Evolutionary conservation across 306 rosid species (phyloP), one percentile per base, ranked within the genome.

Genomic region (Myrica gale): DNA sequence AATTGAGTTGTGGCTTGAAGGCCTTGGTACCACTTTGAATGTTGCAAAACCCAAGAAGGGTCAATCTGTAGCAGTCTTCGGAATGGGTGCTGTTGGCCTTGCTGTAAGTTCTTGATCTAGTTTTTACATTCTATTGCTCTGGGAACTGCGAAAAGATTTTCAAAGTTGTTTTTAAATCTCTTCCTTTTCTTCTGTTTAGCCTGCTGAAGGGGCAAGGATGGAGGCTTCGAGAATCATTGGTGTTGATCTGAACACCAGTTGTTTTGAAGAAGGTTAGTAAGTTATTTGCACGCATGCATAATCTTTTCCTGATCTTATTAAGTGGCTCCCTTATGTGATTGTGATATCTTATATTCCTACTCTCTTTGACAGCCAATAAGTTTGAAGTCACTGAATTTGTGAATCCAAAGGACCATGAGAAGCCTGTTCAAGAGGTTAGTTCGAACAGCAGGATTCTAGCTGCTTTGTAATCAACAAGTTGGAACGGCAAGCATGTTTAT

Each of bases 31-130:
- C 32, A 82, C 97, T 65, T 3, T 93, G 69, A 93, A 93, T 78
- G 98, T 93, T 76, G 98, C 97, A 48, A 93, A 88, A 68, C 98
- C 98, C 0, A 85, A 87, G 56, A 87, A 89, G 17, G 97, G 97
- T 19, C 84, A 89, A 39, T 78, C 94, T 52, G 92, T 94, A 72
- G 98, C 96, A 17, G 55, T 94, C 52, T 94, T 94, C 39, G 97
- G 98, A 26, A 84, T 91, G 48, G 98, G 98, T 19, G 98, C 97
- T 56, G 96, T 93, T 72, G 98, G 98, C 43, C 96, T 93, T 69
- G 91, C 97, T 41, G 98, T 91, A 83, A 87, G 97, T 76, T 73
- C 7, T 48, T 16, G n/a, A n/a, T n/a, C 7, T 3, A 42, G 54
- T 67, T 26, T 9, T 13, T 17, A 41, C 48, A n/a, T 72, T 26